These are phyloP conservation scores for Penicillium digitatum DNA, from an alignment of 2,329 filamentous ascomycete genomes.

Conservation along the genomic window DNA sequence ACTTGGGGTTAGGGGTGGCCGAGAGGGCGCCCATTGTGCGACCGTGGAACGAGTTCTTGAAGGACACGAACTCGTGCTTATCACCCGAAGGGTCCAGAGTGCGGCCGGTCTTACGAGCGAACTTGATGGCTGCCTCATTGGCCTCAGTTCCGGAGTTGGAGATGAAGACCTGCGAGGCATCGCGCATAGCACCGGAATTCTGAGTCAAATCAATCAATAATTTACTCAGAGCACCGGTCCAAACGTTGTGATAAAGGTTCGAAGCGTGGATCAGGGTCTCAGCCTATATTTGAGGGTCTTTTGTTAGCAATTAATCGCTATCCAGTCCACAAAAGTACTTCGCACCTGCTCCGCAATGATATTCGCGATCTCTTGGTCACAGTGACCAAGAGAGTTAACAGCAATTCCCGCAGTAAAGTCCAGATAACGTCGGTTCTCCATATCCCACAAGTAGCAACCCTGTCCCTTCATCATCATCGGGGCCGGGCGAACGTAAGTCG, in stretches of 20 bases:
- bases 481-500: slow-evolving; percentile 85
- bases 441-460: slow-evolving; percentile 84
- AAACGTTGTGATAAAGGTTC: slow-evolving; percentile 95
- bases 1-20: slow-evolving; percentile 97
- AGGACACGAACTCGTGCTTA: slow-evolving; percentile 85
- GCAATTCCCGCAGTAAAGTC: slow-evolving; percentile 96
- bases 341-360: slow-evolving; percentile 72
- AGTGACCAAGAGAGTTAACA: slow-evolving; percentile 88
- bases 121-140: slow-evolving; percentile 97
- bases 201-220: slow-evolving; percentile 76
- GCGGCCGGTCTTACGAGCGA: slow-evolving; percentile 87
- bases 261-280: slow-evolving; percentile 83
- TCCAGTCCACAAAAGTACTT: not conserved
- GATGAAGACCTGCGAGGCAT: slow-evolving; percentile 76
- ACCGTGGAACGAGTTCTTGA: slow-evolving; percentile 89
- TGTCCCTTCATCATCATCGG: slow-evolving; percentile 86
- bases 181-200: slow-evolving; percentile 75
- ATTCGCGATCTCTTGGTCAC: slow-evolving; percentile 70
- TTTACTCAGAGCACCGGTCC: slow-evolving; percentile 86
- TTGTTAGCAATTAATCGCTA: slow-evolving; percentile 5
- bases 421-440: slow-evolving; percentile 83
- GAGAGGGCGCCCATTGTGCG: slow-evolving; percentile 92
- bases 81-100: slow-evolving; percentile 63
- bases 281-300: slow-evolving; percentile 43
- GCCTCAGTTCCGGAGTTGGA: slow-evolving; percentile 97